Evolutionary conservation across 768 basidiomycete genomes (phyloP).

Genomic region (Macrolepiota fuliginosa): DNA sequence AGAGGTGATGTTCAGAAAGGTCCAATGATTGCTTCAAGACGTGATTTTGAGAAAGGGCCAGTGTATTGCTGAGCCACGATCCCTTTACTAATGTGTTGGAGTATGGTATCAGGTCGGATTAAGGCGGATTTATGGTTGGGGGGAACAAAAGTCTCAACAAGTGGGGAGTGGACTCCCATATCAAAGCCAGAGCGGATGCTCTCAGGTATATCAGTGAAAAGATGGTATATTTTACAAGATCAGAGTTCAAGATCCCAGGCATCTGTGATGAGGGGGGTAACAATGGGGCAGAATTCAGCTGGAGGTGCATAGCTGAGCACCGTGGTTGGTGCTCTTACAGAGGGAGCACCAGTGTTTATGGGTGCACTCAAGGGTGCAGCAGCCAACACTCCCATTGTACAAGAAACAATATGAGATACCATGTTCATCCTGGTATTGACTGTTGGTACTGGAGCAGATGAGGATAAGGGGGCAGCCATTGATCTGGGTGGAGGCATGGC

Average conservation of each 20-base stretch:
- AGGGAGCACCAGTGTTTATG: constrained; percentile 18
- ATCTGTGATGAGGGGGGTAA: constrained; percentile 21
- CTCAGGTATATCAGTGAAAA: constrained; percentile 20
- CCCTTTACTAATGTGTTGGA: constrained; percentile 18
- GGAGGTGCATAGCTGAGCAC: constrained; percentile 16
- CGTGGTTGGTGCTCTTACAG: constrained; percentile 15
- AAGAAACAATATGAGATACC: constrained; percentile 15
- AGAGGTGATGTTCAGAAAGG: constrained; percentile 40
- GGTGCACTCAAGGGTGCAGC: not conserved
- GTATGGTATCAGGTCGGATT: constrained; percentile 13
- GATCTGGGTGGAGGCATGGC: no score
- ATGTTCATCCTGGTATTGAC: constrained; percentile 1
- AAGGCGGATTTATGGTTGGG: constrained; percentile 22
- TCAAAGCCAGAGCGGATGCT: constrained; percentile 22
- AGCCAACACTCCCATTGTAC: constrained; percentile 16
- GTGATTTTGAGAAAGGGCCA: constrained; percentile 20
- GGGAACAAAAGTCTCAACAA: constrained; percentile 17
- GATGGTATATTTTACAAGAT: constrained; percentile 10
- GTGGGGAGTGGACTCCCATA: constrained; percentile 16
- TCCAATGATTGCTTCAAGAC: constrained; percentile 33
- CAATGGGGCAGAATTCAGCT: constrained; percentile 18
- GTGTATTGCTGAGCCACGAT: constrained; percentile 10
- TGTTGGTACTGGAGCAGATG: not conserved
- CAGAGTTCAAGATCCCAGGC: constrained; percentile 17
- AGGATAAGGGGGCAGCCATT: no score